phyloP scores from a whole-genome alignment of 1,284 basidiomycete genomes.

The Agroathelia rolfsii region DNA sequence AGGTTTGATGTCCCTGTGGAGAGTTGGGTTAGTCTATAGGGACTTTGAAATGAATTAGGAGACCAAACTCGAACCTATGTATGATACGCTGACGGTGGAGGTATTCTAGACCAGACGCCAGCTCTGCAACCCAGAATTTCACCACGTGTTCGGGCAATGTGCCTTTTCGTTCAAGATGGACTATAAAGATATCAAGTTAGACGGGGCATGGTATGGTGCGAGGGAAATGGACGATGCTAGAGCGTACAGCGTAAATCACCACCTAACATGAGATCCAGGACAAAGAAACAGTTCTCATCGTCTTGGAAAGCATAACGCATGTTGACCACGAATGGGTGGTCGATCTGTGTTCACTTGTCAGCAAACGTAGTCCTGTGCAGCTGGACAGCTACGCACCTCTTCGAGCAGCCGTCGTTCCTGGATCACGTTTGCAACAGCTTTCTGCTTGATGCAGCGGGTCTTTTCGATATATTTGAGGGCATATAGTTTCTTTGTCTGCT shows the following conservation, averaged over 20 bases:
- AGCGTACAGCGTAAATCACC: slow-evolving; percentile 85
- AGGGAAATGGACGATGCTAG: slow-evolving; percentile 20
- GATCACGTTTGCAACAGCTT: slow-evolving; percentile 88
- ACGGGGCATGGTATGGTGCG: slow-evolving; percentile 13
- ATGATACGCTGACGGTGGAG: slow-evolving; percentile 89
- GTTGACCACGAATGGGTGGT: slow-evolving; percentile 92
- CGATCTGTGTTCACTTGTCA: slow-evolving; percentile 62
- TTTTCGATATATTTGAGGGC: slow-evolving; percentile 99
- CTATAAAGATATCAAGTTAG: slow-evolving; percentile 29
- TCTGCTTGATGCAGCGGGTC: slow-evolving; percentile 83
- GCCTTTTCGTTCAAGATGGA: slow-evolving; percentile 81
- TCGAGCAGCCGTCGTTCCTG: slow-evolving; percentile 86
- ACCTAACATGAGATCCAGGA: slow-evolving; percentile 92
- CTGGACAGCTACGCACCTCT: slow-evolving; percentile 49
- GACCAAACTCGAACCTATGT: slow-evolving; percentile 60
- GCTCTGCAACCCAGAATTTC: slow-evolving; percentile 85
- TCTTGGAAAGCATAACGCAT: slow-evolving; percentile 96
- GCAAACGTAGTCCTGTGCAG: slow-evolving; percentile 15
- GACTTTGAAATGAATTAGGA: slow-evolving; percentile 15
- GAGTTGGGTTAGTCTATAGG: slow-evolving; percentile 27
- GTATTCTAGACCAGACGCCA: slow-evolving; percentile 80
- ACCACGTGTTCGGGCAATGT: slow-evolving; percentile 75
- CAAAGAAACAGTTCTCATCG: slow-evolving; percentile 97
- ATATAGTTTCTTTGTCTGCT: slow-evolving; percentile 85
- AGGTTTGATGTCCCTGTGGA: slow-evolving; percentile 81